Evolutionary conservation across 768 basidiomycete genomes (phyloP).

Genomic region (Mycena maculata): DNA sequence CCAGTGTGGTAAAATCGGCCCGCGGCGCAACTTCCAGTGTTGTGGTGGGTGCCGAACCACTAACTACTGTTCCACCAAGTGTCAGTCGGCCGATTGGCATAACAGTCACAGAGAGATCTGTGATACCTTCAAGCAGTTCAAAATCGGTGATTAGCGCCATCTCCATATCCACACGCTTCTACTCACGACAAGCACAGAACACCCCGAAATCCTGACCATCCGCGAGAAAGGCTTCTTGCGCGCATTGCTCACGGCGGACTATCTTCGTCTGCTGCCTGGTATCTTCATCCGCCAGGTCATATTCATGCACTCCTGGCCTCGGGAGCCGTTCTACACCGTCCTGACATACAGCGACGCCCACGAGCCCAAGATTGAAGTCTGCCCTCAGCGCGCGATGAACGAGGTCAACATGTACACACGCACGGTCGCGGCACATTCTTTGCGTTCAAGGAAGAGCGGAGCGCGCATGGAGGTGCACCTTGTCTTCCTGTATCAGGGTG

Average conservation of each 20-base stretch:
- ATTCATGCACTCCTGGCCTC: constrained; percentile 5
- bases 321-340: constrained; percentile 1
- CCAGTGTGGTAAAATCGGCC: neutral
- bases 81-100: neutral
- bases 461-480: constrained; percentile 10
- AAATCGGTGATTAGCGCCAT: no score
- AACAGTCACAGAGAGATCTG: neutral
- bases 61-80: constrained; percentile 1
- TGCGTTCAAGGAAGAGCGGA: neutral
- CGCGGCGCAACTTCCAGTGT: neutral
- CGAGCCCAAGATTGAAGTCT: neutral
- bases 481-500: neutral
- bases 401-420: constrained; percentile 10
- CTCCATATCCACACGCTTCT: no score
- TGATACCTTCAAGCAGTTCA: neutral
- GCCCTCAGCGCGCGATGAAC: neutral
- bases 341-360: neutral
- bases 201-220: neutral
- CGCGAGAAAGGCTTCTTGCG: constrained; percentile 3
- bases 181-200: no score
- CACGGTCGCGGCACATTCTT: neutral
- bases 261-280: neutral
- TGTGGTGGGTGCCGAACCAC: neutral
- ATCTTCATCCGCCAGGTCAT: neutral
- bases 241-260: neutral